Conservation (phyloP, 2,329 filamentous ascomycete genomes). For the Apiospora koreana region DNA sequence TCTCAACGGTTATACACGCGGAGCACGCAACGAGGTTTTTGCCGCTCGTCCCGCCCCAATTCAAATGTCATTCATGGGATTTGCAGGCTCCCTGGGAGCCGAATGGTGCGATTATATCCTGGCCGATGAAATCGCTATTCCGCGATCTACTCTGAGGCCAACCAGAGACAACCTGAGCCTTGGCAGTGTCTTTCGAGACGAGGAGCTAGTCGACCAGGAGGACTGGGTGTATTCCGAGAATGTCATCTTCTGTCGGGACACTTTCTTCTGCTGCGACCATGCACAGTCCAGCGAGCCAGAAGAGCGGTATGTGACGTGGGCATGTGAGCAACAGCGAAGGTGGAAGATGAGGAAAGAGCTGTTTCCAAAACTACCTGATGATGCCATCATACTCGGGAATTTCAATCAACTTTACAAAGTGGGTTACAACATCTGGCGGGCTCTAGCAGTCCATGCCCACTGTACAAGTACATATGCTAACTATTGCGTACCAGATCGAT, state of each 20-base stretch:
- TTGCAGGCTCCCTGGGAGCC: conserved; percentile 90
- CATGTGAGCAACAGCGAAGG: conserved; percentile 75
- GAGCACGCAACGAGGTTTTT: conserved; percentile 96
- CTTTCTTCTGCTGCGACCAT: conserved; percentile 98
- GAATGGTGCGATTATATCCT: conserved; percentile 99
- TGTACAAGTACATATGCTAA: conserved; percentile 16
- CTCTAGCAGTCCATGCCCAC: background rate
- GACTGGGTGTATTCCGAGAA: conserved; percentile 97
- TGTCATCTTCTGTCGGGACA: conserved; percentile 90
- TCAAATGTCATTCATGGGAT: conserved; percentile 99
- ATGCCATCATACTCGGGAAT: conserved; percentile 90
- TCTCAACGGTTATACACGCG: conserved; percentile 95
- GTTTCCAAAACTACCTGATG: conserved; percentile 80
- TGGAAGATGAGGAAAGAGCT: conserved; percentile 94
- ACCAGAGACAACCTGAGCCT: conserved; percentile 74
- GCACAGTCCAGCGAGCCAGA: conserved; percentile 80
- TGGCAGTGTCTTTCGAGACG: conserved; percentile 66
- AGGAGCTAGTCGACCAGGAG: conserved; percentile 68
- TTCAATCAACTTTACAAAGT: conserved; percentile 99
- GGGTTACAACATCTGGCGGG: conserved; percentile 27
- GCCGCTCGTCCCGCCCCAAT: conserved; percentile 91
- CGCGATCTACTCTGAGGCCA: conserved; percentile 76
- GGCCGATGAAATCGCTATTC: conserved; percentile 85
- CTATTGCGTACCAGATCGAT: conserved; percentile 68
- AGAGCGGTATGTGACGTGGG: conserved; percentile 73